Evolutionary conservation across 2,329 filamentous ascomycete species (phyloP).

Genomic region (Venturia effusa): DNA sequence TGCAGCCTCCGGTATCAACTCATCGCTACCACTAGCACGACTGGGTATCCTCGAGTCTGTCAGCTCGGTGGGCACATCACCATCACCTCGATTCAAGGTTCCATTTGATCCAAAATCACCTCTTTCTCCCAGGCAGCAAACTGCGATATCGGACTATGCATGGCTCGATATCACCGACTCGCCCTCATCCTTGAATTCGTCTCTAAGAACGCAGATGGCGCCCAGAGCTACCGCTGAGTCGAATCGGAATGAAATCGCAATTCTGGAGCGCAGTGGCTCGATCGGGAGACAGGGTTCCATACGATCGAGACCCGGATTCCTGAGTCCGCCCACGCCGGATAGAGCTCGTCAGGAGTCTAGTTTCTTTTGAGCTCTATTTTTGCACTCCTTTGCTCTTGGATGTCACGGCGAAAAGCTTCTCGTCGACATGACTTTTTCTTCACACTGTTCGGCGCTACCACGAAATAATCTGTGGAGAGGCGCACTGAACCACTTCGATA

Average conservation of each 20-base stretch:
- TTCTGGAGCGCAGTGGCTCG: constrained; percentile 2
- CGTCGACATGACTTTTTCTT: background rate
- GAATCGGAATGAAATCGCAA: background rate
- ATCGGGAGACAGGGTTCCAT: background rate
- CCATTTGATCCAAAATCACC: background rate
- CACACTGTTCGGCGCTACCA: too few relatives aligned
- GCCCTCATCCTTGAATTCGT: background rate
- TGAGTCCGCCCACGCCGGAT: background rate
- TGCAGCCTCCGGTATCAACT: background rate
- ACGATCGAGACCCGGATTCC: background rate
- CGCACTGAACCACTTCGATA: background rate
- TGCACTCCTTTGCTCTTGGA: background rate
- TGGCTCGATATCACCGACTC: background rate
- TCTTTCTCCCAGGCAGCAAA: background rate
- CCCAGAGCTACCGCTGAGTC: background rate
- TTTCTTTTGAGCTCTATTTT: background rate
- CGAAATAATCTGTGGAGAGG: background rate
- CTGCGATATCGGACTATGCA: background rate
- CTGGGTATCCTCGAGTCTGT: background rate
- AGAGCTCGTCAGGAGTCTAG: background rate
- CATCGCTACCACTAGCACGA: background rate
- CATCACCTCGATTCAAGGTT: background rate
- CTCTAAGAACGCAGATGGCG: background rate
- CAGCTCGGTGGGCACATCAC: background rate
- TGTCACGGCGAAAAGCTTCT: background rate